These are phyloP conservation scores for Gyromitra esculenta DNA, from an alignment of 2,329 filamentous ascomycete genomes.

Conservation along the genomic window DNA sequence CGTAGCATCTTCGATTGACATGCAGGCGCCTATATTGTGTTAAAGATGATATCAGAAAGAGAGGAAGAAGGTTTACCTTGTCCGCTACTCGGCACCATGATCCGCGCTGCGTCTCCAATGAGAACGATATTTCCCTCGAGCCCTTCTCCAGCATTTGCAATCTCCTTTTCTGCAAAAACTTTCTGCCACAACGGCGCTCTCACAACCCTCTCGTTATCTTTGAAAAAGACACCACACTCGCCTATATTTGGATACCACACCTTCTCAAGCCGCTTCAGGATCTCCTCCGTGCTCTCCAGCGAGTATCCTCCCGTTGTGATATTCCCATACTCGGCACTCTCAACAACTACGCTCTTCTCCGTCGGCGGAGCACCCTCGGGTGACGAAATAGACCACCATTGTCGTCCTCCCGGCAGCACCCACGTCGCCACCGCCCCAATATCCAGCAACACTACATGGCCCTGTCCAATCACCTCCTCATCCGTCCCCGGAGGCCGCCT, in stretches of 20 bases:
- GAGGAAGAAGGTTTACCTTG: constrained; percentile 14
- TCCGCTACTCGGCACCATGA: constrained; percentile 28
- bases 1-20: constrained; percentile 50
- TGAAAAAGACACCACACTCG: constrained; percentile 38
- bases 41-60: background rate
- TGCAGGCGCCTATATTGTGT: constrained; percentile 35
- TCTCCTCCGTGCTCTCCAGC: constrained; percentile 32
- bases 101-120: constrained; percentile 41
- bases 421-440: constrained; percentile 34
- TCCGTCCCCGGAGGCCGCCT: constrained; percentile 20
- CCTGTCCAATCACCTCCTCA: constrained; percentile 12
- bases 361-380: constrained; percentile 13
- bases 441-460: constrained; percentile 35
- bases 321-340: constrained; percentile 17
- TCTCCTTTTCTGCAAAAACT: constrained; percentile 25
- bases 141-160: constrained; percentile 12
- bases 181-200: constrained; percentile 38
- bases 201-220: constrained; percentile 39
- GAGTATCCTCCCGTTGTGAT: constrained; percentile 45
- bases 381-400: constrained; percentile 36
- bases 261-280: constrained; percentile 22
- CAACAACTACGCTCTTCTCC: constrained; percentile 2
- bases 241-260: constrained; percentile 34
- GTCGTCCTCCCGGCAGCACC: constrained; percentile 35
- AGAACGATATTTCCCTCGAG: constrained; percentile 35